Conservation (phyloP, 2,329 filamentous ascomycete genomes). For the Trichoderma afroharzianum region DNA sequence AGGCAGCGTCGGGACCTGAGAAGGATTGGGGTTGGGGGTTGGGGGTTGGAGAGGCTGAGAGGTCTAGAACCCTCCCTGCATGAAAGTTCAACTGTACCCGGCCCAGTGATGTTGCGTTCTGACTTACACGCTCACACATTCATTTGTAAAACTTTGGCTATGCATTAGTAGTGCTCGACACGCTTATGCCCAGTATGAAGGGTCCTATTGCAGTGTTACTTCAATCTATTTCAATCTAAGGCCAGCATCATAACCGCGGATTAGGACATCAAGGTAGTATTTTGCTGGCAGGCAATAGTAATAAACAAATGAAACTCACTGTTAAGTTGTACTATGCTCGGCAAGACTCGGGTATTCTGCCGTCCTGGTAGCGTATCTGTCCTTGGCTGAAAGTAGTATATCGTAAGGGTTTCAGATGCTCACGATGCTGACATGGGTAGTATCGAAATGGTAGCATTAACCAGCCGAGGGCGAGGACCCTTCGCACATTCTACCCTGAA, state of each 20-base stretch:
- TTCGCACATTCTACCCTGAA: not conserved
- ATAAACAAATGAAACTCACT: not conserved
- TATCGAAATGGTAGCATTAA: not conserved
- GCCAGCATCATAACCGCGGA: not conserved
- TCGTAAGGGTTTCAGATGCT: not conserved
- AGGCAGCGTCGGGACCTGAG: not conserved
- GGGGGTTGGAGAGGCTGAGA: not conserved
- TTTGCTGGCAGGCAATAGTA: not conserved
- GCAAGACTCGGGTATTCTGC: not conserved
- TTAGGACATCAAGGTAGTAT: not conserved
- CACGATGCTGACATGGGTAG: not conserved
- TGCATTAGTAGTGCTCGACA: not conserved
- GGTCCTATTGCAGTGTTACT: not conserved
- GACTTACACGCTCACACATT: not conserved
- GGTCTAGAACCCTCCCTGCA: not conserved
- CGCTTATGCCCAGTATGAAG: not conserved
- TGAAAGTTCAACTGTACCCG: not conserved
- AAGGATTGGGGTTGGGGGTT: slow-evolving; percentile 9
- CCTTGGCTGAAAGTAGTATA: not conserved
- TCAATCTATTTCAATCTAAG: not conserved
- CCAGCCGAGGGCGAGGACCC: not conserved
- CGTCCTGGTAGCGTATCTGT: not conserved
- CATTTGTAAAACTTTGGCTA: not conserved
- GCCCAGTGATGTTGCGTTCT: not conserved
- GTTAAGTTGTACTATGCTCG: not conserved